Evolutionary conservation across 306 rosid species (phyloP), one percentile per base, ranked within the genome.

Genomic region (Begonia peltatifolia): DNA sequence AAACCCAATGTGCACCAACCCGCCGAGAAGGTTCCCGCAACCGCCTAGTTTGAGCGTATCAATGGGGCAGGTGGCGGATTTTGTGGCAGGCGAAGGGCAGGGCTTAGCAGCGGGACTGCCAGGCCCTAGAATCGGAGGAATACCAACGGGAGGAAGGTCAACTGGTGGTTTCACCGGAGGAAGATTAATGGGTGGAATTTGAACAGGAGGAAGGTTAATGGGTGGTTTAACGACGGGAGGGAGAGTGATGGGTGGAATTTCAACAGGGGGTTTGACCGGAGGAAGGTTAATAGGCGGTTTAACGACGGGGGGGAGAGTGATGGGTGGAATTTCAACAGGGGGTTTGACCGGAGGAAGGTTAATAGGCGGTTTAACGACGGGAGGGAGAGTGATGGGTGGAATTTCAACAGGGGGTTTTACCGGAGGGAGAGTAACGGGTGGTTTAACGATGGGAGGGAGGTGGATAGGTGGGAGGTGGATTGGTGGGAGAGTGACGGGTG

Each of bases 41-140:
- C 83, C 81, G 0, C 99, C 93, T 13, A 92, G 58, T 23, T 92
- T 92, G 65, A 92, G 25, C 0, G 96, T 83, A 74, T 92, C 81
- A 22, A 86, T 83, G 11, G 99, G 96, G 56, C 99, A 92, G 0
- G 94, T 83, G 0, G 66, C 75, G 52, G 64, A 60, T 8, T 69
- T 62, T 9, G 71, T 58, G 0, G 79, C 44, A 3, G 92, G 66
- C 1, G 85, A 79, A 0, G 79, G 77, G 62, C 84, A 77, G 0
- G 79, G 56, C 23, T 17, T 58, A 6, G 61, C 70, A 0, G 59
- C 50, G 16, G 12, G 75, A n/a, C 53, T 50, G 47, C 38, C 38
- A 1, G 38, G 38, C 38, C 38, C 38, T 30, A 30, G 38, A 30
- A 30, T 30, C 8, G 38, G 38, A 30, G 38, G 38, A 30, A 30